Evolutionary conservation across 371 early-diverging fungal species (phyloP).

Genomic region (Rhizopus arrhizus): DNA sequence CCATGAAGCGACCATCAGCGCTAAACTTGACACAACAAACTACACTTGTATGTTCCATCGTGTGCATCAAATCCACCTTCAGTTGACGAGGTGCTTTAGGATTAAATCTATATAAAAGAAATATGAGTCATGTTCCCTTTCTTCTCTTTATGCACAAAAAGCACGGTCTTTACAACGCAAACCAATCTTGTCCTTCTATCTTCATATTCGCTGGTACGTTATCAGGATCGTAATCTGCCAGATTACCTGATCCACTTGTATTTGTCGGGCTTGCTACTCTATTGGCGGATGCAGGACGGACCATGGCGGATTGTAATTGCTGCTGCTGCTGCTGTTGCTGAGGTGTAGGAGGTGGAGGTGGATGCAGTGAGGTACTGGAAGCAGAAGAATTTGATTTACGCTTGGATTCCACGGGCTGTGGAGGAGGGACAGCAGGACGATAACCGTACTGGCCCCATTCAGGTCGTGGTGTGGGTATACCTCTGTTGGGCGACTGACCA

Average conservation of each 20-base stretch:
- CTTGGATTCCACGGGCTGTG: slow-evolving; percentile 6
- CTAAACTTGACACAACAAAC: slow-evolving; percentile 98
- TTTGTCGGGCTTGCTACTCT: slow-evolving; percentile 18
- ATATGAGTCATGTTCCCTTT: slow-evolving; percentile 21
- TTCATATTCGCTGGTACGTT: slow-evolving; percentile 79
- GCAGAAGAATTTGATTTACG: slow-evolving; percentile 14
- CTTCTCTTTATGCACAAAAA: too few relatives aligned
- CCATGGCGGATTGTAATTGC: slow-evolving; percentile 14
- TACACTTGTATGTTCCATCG: slow-evolving; percentile 85
- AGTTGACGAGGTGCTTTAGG: slow-evolving; percentile 72
- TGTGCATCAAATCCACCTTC: slow-evolving; percentile 84
- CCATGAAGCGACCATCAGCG: slow-evolving; percentile 87
- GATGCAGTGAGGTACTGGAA: slow-evolving; percentile 16
- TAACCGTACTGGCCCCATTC: slow-evolving; percentile 8
- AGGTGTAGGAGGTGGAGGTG: slow-evolving; percentile 12
- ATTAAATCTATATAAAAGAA: slow-evolving; percentile 57
- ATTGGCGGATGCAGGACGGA: neutral
- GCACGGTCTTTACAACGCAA: slow-evolving; percentile 61
- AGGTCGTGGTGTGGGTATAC: slow-evolving; percentile 30
- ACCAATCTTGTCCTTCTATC: slow-evolving; percentile 90
- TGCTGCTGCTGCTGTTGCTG: slow-evolving; percentile 16
- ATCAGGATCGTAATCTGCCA: slow-evolving; percentile 84
- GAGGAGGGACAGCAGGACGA: slow-evolving; percentile 9
- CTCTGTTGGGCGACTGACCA: slow-evolving; percentile 5
- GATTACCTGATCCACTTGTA: slow-evolving; percentile 44